Conservation (phyloP, 164 flowering plant genomes). For the Liriodendron chinense region DNA sequence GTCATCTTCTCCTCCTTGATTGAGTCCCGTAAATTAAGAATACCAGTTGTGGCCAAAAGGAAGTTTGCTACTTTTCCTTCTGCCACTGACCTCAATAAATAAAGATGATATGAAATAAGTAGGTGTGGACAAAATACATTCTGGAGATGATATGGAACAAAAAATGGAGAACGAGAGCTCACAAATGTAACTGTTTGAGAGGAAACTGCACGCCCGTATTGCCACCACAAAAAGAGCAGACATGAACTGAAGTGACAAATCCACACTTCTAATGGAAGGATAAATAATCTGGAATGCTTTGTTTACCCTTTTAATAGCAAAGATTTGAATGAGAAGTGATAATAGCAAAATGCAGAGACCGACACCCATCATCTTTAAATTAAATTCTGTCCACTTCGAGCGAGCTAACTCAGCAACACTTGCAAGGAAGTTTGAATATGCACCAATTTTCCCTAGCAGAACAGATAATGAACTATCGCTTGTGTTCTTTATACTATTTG, state of each 20-base stretch:
- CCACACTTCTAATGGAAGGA: slow-evolving; percentile 22
- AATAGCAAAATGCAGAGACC: slow-evolving; percentile 62
- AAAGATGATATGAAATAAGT: slow-evolving; percentile 1
- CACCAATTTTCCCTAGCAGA: slow-evolving; percentile 49
- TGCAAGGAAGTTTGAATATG: slow-evolving; percentile 56
- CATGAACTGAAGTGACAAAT: slow-evolving; percentile 31
- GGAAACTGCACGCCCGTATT: slow-evolving; percentile 78
- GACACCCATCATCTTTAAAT: slow-evolving; percentile 63
- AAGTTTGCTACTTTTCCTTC: slow-evolving; percentile 91
- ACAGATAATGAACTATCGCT: slow-evolving; percentile 28
- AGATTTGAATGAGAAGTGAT: slow-evolving; percentile 52
- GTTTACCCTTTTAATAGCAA: slow-evolving; percentile 41
- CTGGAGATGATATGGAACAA: background rate
- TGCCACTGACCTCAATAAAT: slow-evolving; percentile 55
- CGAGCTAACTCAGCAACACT: slow-evolving; percentile 86
- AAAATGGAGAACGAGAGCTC: slow-evolving; percentile 30
- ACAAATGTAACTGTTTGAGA: slow-evolving; percentile 94
- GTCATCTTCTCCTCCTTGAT: slow-evolving; percentile 43
- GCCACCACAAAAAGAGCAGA: slow-evolving; percentile 48
- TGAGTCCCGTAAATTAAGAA: slow-evolving; percentile 55
- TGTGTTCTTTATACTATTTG: slow-evolving; percentile 22
- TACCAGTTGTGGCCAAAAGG: slow-evolving; percentile 81
- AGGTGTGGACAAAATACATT: background rate
- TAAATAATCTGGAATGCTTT: slow-evolving; percentile 19
- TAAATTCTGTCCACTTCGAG: slow-evolving; percentile 96